A percentile compares a stretch with the other conserved stretches of the same genome.
Evolutionary conservation across 208 protist genomes (phyloP).

Genomic region (Leptomonas pyrrhocoris): DNA sequence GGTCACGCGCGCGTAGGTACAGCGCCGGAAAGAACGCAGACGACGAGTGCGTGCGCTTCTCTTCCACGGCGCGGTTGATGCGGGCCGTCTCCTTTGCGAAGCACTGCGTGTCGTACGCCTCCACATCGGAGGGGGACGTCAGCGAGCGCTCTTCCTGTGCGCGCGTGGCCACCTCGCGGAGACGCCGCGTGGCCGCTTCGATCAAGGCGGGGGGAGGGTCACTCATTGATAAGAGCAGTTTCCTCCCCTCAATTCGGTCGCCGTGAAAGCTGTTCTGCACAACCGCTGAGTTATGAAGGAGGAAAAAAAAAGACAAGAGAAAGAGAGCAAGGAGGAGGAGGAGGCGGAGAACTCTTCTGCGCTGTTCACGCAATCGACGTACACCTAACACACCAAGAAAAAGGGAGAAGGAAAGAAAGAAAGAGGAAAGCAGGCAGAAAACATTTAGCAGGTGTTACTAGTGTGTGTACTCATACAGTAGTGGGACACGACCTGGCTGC

Average conservation of each 20-base stretch:
- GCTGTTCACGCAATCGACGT: too few relatives aligned
- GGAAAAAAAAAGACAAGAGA: too few relatives aligned
- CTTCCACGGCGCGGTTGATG: conserved; percentile 50
- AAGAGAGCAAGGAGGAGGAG: too few relatives aligned
- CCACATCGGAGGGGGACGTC: conserved; percentile 28
- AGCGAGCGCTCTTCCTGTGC: conserved; percentile 9
- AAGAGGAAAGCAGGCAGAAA: background rate
- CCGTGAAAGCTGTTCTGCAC: too few relatives aligned
- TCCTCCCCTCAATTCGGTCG: too few relatives aligned
- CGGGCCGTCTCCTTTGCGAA: conserved; percentile 40
- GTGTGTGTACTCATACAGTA: too few relatives aligned
- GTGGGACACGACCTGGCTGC: too few relatives aligned
- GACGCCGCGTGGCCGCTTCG: conserved; percentile 13
- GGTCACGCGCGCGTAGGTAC: conserved; percentile 60
- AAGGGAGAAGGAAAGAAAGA: conserved; percentile 10
- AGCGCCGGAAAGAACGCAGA: conserved; percentile 58
- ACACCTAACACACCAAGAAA: too few relatives aligned
- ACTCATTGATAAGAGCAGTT: too few relatives aligned
- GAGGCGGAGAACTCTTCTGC: background rate
- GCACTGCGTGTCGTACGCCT: conserved; percentile 14
- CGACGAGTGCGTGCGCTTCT: conserved; percentile 22
- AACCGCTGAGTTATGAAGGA: too few relatives aligned
- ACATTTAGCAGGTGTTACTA: too few relatives aligned
- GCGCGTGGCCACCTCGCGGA: conserved; percentile 7
- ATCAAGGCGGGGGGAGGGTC: background rate